These are phyloP conservation scores for Cercospora sesami DNA, from an alignment of 2,329 filamentous ascomycete species.

Conservation along the genomic window DNA sequence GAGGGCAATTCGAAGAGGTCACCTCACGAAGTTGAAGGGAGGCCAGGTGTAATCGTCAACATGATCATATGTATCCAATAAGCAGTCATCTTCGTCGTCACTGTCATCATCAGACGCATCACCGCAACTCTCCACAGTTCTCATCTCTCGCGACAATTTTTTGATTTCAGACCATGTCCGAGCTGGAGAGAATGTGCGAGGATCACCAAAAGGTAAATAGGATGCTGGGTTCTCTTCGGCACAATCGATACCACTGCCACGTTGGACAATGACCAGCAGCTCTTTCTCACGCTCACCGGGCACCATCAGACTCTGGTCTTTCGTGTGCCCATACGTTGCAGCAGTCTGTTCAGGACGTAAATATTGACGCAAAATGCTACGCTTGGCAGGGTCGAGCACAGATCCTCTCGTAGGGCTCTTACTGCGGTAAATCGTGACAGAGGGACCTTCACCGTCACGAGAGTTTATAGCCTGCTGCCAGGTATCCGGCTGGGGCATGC, in stretches of 20 bases:
- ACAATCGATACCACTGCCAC: conserved; percentile 17
- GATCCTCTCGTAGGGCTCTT: conserved; percentile 9
- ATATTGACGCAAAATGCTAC: conserved; percentile 7
- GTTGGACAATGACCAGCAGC: conserved; percentile 18
- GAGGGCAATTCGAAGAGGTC: not conserved
- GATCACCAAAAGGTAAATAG: conserved; percentile 6
- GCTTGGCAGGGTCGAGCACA: conserved; percentile 9
- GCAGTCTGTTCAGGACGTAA: conserved; percentile 6
- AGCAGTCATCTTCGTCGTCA: not conserved
- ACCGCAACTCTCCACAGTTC: not conserved
- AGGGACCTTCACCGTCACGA: conserved; percentile 15
- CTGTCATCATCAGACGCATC: conserved; percentile 5
- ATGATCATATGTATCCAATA: conserved; percentile 10
- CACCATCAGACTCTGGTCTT: conserved; percentile 13
- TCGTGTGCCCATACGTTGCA: not conserved
- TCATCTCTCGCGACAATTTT: conserved; percentile 7
- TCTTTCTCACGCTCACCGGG: conserved; percentile 19
- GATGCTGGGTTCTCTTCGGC: conserved; percentile 12
- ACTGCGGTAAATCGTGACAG: conserved; percentile 17
- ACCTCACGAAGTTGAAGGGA: conserved; percentile 12
- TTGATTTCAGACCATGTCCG: conserved; percentile 15
- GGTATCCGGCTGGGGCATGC: conserved; percentile 9
- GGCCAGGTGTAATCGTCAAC: conserved; percentile 18
- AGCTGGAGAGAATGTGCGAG: conserved; percentile 7
- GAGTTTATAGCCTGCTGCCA: conserved; percentile 16